Conservation (phyloP, 352 stramenopile genomes). For the Phytophthora ohioensis region DNA sequence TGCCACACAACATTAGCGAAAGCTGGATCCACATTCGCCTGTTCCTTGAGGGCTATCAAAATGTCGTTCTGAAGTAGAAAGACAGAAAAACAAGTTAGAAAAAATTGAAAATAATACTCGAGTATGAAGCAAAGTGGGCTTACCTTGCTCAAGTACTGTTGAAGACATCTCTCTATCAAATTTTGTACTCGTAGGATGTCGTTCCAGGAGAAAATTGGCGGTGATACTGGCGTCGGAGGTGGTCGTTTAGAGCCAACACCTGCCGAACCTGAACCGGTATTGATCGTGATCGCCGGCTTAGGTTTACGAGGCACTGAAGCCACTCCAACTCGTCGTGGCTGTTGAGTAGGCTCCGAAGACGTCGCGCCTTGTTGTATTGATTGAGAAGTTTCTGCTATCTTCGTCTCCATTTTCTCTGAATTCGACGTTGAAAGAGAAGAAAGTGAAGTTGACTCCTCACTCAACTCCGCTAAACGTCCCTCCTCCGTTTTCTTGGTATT, state of each 20-base stretch:
- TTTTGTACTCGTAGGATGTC: conserved; percentile 92
- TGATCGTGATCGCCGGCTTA: conserved; percentile 50
- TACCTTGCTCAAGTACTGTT: conserved; percentile 93
- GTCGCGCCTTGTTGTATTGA: neutral
- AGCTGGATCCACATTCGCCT: conserved; percentile 85
- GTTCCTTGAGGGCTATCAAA: conserved; percentile 60
- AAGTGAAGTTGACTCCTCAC: conserved; percentile 4
- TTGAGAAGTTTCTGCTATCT: conserved; percentile 17
- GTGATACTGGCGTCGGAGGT: conserved; percentile 34
- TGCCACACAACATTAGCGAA: conserved; percentile 92
- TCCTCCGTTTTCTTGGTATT: conserved; percentile 26
- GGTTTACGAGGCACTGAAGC: conserved; percentile 32
- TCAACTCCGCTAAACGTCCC: conserved; percentile 32
- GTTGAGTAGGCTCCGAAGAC: conserved; percentile 1
- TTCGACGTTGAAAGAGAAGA: conserved; percentile 4
- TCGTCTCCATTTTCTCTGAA: conserved; percentile 18
- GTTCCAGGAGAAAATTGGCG: conserved; percentile 82
- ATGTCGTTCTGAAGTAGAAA: conserved; percentile 60
- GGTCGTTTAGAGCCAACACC: conserved; percentile 37
- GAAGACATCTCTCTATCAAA: conserved; percentile 91
- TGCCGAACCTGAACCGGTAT: conserved; percentile 29
- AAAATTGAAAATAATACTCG: neutral
- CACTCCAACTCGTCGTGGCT: conserved; percentile 24
- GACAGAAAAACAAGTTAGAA: conserved; percentile 4
- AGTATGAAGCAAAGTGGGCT: neutral